Percentiles rank a stretch among this genome's conserved stretches.
Conservation (phyloP, 2,329 filamentous ascomycete genomes). For the Lachnellula suecica region DNA sequence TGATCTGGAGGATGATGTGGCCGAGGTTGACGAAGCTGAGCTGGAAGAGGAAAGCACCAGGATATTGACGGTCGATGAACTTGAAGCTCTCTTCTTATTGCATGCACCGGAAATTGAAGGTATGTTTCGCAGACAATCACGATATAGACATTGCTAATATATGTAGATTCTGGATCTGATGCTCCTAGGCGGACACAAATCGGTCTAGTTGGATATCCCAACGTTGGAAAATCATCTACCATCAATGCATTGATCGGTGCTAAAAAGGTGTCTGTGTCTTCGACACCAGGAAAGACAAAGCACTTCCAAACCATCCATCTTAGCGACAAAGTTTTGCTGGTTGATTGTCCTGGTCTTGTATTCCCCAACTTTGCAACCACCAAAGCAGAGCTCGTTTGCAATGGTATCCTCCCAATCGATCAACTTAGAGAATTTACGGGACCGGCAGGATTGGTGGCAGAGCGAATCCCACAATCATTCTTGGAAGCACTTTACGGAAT, state of each 20-base stretch:
- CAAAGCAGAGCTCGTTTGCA: constrained; percentile 94
- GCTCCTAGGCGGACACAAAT: constrained; percentile 73
- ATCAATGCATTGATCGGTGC: constrained; percentile 98
- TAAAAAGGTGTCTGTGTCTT: constrained; percentile 97
- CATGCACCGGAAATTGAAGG: constrained; percentile 64
- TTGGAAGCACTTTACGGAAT: constrained; percentile 94
- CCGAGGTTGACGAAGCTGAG: constrained; percentile 31
- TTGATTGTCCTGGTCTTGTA: constrained; percentile 97
- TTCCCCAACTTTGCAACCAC: constrained; percentile 98
- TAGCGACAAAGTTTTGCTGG: constrained; percentile 83
- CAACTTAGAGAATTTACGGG: constrained; percentile 92
- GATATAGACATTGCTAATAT: constrained; percentile 20
- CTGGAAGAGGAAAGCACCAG: constrained; percentile 53
- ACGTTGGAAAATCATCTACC: constrained; percentile 98
- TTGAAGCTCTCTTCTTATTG: constrained; percentile 83
- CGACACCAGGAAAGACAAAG: constrained; percentile 97
- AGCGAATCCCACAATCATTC: constrained; percentile 83
- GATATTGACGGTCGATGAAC: constrained; percentile 89
- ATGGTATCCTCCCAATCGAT: constrained; percentile 92
- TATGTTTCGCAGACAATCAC: constrained; percentile 35
- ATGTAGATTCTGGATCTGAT: constrained; percentile 43
- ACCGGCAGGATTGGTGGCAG: constrained; percentile 77
- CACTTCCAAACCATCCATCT: constrained; percentile 99
- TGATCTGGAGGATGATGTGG: constrained; percentile 36
- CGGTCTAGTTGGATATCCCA: constrained; percentile 94